Base-by-base conservation (phyloP, 768 basidiomycete species). In the Dictyophora rubrovolvata region DNA sequence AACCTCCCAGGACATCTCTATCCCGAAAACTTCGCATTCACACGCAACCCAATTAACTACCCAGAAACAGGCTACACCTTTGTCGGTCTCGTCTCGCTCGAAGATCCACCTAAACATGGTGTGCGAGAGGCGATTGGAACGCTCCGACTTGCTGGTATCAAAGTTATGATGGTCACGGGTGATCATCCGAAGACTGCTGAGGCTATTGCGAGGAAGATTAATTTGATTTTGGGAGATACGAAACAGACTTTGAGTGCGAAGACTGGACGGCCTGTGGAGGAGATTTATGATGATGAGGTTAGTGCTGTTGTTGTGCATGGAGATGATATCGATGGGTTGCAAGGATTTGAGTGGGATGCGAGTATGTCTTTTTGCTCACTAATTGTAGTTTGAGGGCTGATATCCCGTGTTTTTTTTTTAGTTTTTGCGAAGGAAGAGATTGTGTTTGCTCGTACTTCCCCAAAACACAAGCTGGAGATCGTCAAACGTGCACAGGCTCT, bases 121-220 rank as follows among this genome's bases (percentile, higher is more conserved):
- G 83, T 86, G 12, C 79, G 85, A 35, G 83, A 86, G 64, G 85
- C 84, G 10, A 84, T 86, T 63, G 84, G 84, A 5, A 84, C 82
- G 22, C 78, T 86, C 54, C 78, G 85, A 59, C 74, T 85, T 8
- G 84, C 85, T 2, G 85, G 85, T 1, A 86, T 86, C 67, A 85
- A 84, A 68, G 83, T 86, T 35, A 85, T 85, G 80, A 86, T 86
- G 85, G 81, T 86, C 5, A 86, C 84, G 21, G 84, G 82, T 60
- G 84, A 86, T 65, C 84, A 86, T 68, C 84, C 84, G 1, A 85
- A 85, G 70, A 86, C 85, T 0, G 85, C 85, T 1, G 84, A 86
- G 66, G 84, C 85, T 16, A 85, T 86, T 61, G 84, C 84, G 11
- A 76, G 84, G 63, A 85, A 86, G 72, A 85, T 86, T 64, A 85